These are phyloP conservation scores for Pugionium cornutum DNA, from an alignment of 345 rosid species.

Conservation along the genomic window DNA sequence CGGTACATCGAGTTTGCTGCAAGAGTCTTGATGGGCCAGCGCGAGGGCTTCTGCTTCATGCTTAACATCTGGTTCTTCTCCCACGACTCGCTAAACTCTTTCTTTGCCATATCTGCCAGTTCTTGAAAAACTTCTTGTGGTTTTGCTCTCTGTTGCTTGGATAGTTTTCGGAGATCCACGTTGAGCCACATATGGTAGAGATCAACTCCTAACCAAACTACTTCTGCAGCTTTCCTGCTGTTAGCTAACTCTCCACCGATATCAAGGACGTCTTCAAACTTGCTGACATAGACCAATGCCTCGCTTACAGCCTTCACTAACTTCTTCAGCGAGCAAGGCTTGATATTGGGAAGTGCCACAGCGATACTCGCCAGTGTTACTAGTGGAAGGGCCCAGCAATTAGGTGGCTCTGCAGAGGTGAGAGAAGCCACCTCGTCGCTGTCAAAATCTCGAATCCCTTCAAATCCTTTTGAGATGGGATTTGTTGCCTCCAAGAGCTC, in stretches of 20 bases:
- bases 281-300: conserved; percentile 55
- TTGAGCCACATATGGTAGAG: conserved; percentile 66
- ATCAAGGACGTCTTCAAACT: conserved; percentile 52
- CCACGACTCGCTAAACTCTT: conserved; percentile 47
- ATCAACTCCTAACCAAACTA: conserved; percentile 66
- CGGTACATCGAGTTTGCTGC: conserved; percentile 86
- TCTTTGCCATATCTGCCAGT: conserved; percentile 57
- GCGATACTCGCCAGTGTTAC: conserved; percentile 72
- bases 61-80: conserved; percentile 27
- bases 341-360: conserved; percentile 55
- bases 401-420: conserved; percentile 57
- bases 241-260: conserved; percentile 43
- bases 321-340: conserved; percentile 38
- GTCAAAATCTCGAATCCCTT: conserved; percentile 65
- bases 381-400: conserved; percentile 76
- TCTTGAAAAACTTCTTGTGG: conserved; percentile 54
- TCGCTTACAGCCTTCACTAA: conserved; percentile 57
- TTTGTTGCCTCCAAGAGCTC: conserved; percentile 50
- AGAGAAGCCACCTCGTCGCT: conserved; percentile 49
- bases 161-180: conserved; percentile 57
- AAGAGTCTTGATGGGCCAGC: conserved; percentile 65
- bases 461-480: conserved; percentile 49
- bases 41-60: conserved; percentile 46
- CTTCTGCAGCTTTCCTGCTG: conserved; percentile 56
- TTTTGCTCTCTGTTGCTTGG: conserved; percentile 38